phyloP scores from a whole-genome alignment of 164 flowering plant species.

The Hamamelis virginiana region DNA sequence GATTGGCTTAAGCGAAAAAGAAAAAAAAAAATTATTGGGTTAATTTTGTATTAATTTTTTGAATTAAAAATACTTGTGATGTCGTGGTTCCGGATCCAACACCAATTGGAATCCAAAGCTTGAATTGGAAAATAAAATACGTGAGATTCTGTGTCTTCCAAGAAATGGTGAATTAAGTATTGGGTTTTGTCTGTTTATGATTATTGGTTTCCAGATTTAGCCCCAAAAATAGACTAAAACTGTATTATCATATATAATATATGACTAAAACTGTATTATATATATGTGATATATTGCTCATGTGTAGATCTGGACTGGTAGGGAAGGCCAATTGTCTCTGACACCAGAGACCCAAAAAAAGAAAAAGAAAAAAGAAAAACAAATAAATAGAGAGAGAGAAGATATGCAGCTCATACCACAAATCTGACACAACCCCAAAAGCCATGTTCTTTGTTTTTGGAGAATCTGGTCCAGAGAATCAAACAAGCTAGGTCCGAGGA shows the following conservation, averaged over 20 bases:
- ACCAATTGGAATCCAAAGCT: conserved; percentile 25
- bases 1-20: conserved; percentile 5
- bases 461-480: conserved; percentile 19
- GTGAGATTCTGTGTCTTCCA: conserved; percentile 24
- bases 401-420: conserved; percentile 11
- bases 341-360: conserved; percentile 8
- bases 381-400: too few species aligned
- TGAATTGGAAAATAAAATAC: conserved; percentile 14
- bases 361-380: too few species aligned
- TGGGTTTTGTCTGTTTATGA: conserved; percentile 21
- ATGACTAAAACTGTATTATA: background rate
- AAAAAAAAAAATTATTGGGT: conserved; percentile 4
- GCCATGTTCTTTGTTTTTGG: background rate
- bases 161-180: conserved; percentile 18
- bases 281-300: background rate
- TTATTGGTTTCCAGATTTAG: conserved; percentile 21
- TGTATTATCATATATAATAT: conserved; percentile 5
- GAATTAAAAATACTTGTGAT: background rate
- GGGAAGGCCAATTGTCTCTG: conserved; percentile 20
- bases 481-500: conserved; percentile 5
- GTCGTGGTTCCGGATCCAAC: conserved; percentile 17
- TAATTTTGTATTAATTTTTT: conserved; percentile 12
- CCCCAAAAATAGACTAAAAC: conserved; percentile 17
- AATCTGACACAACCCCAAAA: conserved; percentile 4
- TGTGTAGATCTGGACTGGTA: conserved; percentile 11